Conservation (phyloP, 202 grass and related monocot species). For the Dendrocalamus latiflorus region DNA sequence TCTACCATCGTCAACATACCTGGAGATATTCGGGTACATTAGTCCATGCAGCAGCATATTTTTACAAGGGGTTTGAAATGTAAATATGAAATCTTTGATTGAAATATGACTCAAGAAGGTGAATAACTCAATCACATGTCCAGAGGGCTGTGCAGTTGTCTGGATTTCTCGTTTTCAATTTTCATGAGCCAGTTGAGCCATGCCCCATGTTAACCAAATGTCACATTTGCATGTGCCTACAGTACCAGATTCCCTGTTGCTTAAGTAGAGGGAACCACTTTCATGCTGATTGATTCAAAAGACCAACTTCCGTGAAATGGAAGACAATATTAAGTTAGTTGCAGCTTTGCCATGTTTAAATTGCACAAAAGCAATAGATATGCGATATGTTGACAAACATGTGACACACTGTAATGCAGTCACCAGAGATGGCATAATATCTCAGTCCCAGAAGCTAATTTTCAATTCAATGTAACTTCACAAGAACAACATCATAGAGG, state of each 20-base stretch:
- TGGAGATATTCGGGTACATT: slow-evolving; percentile 38
- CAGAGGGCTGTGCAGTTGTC: neutral
- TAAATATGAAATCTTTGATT: neutral
- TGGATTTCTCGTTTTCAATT: neutral
- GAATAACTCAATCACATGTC: neutral
- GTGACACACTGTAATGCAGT: neutral
- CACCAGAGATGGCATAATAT: neutral
- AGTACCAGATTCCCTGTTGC: neutral
- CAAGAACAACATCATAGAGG: neutral
- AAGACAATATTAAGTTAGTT: neutral
- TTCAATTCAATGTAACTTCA: neutral
- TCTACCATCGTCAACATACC: too few relatives aligned
- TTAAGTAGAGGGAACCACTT: neutral
- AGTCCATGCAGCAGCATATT: neutral
- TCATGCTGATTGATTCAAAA: neutral
- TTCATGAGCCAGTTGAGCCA: neutral
- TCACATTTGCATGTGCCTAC: neutral
- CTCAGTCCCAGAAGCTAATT: neutral
- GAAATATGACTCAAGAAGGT: neutral
- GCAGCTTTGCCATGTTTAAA: neutral
- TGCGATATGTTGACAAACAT: neutral
- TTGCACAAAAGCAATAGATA: neutral
- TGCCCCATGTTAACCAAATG: neutral
- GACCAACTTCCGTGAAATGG: neutral
- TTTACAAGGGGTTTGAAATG: neutral